Evolutionary conservation across 768 basidiomycete species (phyloP).

Genomic region (Naganishia kalamii): DNA sequence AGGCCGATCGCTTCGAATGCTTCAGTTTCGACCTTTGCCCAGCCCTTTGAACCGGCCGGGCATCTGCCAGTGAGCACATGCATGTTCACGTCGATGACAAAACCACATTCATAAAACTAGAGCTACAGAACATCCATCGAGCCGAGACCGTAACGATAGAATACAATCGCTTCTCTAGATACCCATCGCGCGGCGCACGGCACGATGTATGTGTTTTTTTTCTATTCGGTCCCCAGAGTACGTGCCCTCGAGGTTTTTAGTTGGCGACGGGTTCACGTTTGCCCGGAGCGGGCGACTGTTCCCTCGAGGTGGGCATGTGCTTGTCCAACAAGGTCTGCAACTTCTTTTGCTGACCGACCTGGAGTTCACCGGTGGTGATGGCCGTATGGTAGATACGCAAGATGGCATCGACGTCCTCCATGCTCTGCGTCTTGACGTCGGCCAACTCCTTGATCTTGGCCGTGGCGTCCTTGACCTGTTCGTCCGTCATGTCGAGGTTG

Average conservation of each 20-base stretch:
- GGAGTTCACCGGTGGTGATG: constrained; percentile 83
- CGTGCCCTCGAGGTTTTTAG: neutral
- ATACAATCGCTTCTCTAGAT: neutral
- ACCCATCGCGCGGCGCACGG: too few relatives aligned
- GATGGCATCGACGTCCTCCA: constrained; percentile 98
- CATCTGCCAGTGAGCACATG: too few relatives aligned
- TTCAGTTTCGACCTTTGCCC: neutral
- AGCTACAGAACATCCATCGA: neutral
- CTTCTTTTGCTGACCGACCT: constrained; percentile 86
- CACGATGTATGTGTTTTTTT: neutral
- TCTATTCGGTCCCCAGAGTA: neutral
- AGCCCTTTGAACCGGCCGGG: too few relatives aligned
- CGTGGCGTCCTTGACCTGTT: constrained; percentile 94
- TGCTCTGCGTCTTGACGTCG: constrained; percentile 93
- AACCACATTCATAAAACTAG: too few relatives aligned
- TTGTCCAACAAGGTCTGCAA: constrained; percentile 76
- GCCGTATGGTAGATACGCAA: constrained; percentile 92
- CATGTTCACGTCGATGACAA: too few relatives aligned
- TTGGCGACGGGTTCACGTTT: constrained; percentile 10
- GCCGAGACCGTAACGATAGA: neutral
- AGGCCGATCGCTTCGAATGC: neutral
- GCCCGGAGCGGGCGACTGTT: neutral
- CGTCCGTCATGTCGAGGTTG: constrained; percentile 79
- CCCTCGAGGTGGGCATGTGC: constrained; percentile 20
- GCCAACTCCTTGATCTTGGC: constrained; percentile 99